A percentile compares a stretch with the other conserved stretches of the same genome.
Conservation (phyloP, 805 yeast species). For the Ogataea glucozyma region DNA sequence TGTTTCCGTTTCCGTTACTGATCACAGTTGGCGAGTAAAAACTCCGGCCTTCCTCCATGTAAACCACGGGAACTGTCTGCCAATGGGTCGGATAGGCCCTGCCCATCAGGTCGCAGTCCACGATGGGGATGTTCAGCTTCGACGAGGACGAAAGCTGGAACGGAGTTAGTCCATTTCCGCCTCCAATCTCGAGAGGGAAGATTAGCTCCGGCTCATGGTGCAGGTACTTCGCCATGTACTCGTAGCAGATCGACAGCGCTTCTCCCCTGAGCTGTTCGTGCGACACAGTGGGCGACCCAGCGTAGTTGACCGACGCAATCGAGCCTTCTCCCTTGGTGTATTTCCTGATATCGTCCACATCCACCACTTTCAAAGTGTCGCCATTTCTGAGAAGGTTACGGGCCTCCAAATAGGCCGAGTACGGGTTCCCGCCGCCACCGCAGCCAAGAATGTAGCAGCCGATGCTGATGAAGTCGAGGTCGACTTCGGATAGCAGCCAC, state of each 20-base stretch:
- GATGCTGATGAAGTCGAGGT: constrained; percentile 43
- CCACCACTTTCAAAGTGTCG: constrained; percentile 37
- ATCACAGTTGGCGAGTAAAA: constrained; percentile 28
- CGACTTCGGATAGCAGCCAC: constrained; percentile 44
- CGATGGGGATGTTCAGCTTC: constrained; percentile 26
- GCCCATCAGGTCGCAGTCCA: constrained; percentile 50
- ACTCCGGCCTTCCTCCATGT: constrained; percentile 24
- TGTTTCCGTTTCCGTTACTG: constrained; percentile 44
- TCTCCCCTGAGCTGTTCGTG: constrained; percentile 44
- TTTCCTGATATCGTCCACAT: constrained; percentile 34
- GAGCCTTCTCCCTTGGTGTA: constrained; percentile 31
- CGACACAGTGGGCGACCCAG: constrained; percentile 51
- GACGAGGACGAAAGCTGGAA: constrained; percentile 27
- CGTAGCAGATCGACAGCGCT: constrained; percentile 37
- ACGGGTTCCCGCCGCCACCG: constrained; percentile 55
- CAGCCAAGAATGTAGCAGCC: constrained; percentile 51
- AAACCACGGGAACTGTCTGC: constrained; percentile 40
- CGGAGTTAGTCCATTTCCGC: constrained; percentile 42
- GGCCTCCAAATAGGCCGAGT: constrained; percentile 39
- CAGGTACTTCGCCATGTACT: constrained; percentile 32
- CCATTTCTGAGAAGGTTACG: constrained; percentile 39
- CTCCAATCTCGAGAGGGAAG: constrained; percentile 45
- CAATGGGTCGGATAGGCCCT: constrained; percentile 48
- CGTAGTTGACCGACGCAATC: constrained; percentile 38
- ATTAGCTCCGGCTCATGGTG: constrained; percentile 35